Conservation (phyloP, 2,329 filamentous ascomycete species). For the Colletotrichum sp. region DNA sequence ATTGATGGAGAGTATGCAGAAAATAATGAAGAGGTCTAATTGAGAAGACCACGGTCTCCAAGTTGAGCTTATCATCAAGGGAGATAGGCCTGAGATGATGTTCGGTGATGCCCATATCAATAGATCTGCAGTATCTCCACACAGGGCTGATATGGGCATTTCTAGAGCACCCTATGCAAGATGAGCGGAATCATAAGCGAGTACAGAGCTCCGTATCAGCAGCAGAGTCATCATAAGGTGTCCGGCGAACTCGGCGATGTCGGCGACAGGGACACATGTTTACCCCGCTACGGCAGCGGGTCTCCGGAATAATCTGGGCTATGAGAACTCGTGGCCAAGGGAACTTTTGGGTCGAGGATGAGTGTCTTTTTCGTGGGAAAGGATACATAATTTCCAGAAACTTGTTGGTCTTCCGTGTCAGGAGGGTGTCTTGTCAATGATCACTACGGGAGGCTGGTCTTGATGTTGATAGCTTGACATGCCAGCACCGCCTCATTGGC, state of each 20-base stretch:
- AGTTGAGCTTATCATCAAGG: neutral
- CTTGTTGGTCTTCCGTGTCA: accelerated
- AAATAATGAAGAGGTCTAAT: neutral
- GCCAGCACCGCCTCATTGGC: too few species aligned
- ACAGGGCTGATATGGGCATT: neutral
- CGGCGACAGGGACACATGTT: neutral
- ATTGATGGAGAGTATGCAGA: neutral
- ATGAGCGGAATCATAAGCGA: neutral
- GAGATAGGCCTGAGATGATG: neutral
- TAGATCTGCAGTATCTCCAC: neutral
- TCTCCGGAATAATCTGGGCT: neutral
- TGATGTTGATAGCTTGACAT: neutral
- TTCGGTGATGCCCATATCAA: neutral
- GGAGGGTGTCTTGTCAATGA: neutral
- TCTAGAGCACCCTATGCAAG: neutral
- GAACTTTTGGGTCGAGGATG: neutral
- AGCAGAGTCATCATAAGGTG: neutral
- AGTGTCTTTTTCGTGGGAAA: neutral
- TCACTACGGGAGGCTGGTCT: neutral
- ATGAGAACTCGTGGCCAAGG: neutral
- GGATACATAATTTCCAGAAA: accelerated
- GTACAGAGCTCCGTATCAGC: neutral
- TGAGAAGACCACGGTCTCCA: neutral
- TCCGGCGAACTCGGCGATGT: neutral
- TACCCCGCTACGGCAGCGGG: neutral